Evolutionary conservation across 495 filamentous ascomycete genomes (phyloP).

Genomic region (Penicillium malachiteum): DNA sequence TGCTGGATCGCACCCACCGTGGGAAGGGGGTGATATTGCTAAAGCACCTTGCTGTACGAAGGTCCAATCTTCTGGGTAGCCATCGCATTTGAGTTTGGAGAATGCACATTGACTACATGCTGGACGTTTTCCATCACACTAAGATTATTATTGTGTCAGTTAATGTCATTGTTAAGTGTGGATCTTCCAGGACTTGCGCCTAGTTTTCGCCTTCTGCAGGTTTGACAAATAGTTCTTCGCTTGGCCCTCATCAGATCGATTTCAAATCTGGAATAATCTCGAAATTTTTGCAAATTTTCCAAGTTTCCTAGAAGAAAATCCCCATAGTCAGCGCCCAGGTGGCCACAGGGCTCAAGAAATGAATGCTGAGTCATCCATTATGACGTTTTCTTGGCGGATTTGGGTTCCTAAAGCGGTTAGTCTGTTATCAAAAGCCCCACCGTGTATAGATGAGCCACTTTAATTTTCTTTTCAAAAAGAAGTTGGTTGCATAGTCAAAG

Average conservation of each 20-base stretch:
- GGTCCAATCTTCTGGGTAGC: slow-evolving; percentile 20
- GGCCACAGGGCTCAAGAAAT: neutral
- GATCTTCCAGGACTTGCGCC: slow-evolving; percentile 12
- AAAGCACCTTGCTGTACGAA: slow-evolving; percentile 12
- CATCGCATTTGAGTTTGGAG: slow-evolving; percentile 18
- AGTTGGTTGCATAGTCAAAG: neutral
- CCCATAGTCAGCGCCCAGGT: neutral
- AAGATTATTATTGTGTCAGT: neutral
- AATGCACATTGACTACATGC: slow-evolving; percentile 22
- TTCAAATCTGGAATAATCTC: too few species aligned
- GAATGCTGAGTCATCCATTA: neutral
- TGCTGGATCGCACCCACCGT: neutral
- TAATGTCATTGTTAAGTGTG: neutral
- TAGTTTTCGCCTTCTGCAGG: slow-evolving; percentile 24
- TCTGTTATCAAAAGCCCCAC: neutral
- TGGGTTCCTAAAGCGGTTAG: neutral
- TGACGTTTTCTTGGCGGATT: neutral
- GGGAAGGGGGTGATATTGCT: neutral
- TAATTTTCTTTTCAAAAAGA: neutral
- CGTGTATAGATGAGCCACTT: neutral
- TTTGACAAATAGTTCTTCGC: slow-evolving; percentile 20
- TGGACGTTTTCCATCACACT: slow-evolving; percentile 29
- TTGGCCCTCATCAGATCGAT: slow-evolving; percentile 22
- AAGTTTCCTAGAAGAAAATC: neutral
- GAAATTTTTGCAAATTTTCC: neutral